phyloP scores from a whole-genome alignment of 768 basidiomycete species.

The Amanita rimosa region DNA sequence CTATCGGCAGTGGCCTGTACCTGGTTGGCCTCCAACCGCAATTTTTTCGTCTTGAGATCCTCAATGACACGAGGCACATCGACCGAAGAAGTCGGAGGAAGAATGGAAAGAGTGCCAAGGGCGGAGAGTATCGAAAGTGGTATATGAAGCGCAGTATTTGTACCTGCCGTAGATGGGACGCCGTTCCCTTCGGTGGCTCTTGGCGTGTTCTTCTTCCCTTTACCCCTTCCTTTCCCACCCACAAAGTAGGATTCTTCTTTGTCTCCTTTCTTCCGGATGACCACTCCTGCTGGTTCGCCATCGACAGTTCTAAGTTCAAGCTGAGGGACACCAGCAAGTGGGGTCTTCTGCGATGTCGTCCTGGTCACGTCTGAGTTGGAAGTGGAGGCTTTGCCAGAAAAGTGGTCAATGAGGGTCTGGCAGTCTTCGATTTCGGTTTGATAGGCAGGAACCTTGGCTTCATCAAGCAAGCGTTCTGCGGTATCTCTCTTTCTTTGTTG shows the following conservation, averaged over 20 bases:
- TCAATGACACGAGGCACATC: conserved; percentile 81
- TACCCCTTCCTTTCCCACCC: conserved; percentile 54
- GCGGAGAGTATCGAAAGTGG: conserved; percentile 83
- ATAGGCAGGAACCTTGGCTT: conserved; percentile 84
- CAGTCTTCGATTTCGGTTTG: conserved; percentile 94
- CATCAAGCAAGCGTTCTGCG: conserved; percentile 74
- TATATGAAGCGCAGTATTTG: conserved; percentile 43
- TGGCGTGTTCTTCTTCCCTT: conserved; percentile 41
- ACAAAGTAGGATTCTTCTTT: conserved; percentile 77
- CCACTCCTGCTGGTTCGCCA: conserved; percentile 49
- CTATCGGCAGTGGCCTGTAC: conserved; percentile 68
- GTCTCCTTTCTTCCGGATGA: conserved; percentile 86
- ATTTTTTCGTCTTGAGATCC: conserved; percentile 88
- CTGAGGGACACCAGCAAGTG: conserved; percentile 60
- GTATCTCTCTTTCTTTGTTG: conserved; percentile 71
- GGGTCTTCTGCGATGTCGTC: conserved; percentile 27
- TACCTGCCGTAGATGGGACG: conserved; percentile 9
- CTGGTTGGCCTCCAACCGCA: conserved; percentile 93
- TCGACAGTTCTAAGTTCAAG: conserved; percentile 84
- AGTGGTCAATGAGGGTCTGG: conserved; percentile 80
- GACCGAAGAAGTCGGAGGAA: conserved; percentile 65
- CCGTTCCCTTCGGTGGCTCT: conserved; percentile 16
- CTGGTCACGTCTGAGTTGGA: conserved; percentile 32
- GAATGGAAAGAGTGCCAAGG: conserved; percentile 79
- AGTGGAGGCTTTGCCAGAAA: conserved; percentile 55